Conservation (phyloP, 2,329 filamentous ascomycete species). For the Magnaporthales sp. region DNA sequence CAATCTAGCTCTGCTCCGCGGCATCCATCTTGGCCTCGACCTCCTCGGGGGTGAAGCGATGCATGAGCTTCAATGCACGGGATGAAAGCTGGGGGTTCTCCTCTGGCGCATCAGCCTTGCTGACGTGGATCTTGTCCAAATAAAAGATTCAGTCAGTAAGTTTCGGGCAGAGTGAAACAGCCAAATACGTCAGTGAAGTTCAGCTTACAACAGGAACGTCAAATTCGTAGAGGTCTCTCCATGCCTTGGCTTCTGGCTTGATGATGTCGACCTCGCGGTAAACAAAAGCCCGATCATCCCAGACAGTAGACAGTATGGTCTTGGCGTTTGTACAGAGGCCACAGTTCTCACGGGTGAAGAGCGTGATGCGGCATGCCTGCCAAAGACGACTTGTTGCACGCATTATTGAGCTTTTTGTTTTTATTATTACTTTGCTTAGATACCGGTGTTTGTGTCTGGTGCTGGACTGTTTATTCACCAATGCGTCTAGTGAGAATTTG, state of each 20-base stretch:
- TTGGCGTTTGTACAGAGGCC: constrained; percentile 63
- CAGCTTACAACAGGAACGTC: constrained; percentile 66
- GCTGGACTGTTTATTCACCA: background rate
- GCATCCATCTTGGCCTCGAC: constrained; percentile 62
- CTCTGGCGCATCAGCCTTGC: constrained; percentile 40
- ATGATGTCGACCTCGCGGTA: constrained; percentile 65
- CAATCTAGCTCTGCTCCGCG: constrained; percentile 25
- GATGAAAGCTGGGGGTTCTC: constrained; percentile 46
- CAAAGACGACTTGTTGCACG: constrained; percentile 39
- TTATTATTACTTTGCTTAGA: background rate
- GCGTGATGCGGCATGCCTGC: constrained; percentile 55
- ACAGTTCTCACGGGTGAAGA: constrained; percentile 67
- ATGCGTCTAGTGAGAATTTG: background rate
- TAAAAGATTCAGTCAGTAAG: background rate
- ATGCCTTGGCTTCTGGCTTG: constrained; percentile 49
- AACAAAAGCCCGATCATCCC: constrained; percentile 56
- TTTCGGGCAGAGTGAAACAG: background rate
- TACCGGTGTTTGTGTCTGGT: background rate
- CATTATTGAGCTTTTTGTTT: constrained; percentile 28
- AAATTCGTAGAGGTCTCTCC: constrained; percentile 70
- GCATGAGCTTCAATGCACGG: constrained; percentile 66
- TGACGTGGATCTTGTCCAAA: constrained; percentile 50
- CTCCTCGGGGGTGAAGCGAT: constrained; percentile 60
- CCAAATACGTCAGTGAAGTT: background rate
- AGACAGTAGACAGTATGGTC: constrained; percentile 57